These are phyloP conservation scores for Aureoboletus auriporus DNA, from an alignment of 768 basidiomycete species.

Conservation along the genomic window DNA sequence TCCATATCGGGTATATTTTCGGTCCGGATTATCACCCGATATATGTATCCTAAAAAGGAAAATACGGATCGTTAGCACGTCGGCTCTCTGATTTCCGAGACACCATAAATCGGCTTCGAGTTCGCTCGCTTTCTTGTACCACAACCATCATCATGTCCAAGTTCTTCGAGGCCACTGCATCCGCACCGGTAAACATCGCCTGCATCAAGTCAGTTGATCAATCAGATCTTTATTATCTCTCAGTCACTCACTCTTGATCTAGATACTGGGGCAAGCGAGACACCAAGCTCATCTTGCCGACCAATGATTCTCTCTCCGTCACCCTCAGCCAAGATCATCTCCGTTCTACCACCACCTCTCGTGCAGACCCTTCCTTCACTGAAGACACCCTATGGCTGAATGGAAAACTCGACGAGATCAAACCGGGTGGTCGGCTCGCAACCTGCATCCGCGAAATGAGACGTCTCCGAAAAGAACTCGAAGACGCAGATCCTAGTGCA, in stretches of 20 bases:
- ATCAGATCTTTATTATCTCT: background rate
- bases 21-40: slow-evolving; percentile 12
- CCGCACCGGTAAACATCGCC: slow-evolving; percentile 97
- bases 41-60: slow-evolving; percentile 3
- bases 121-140: background rate
- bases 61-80: slow-evolving; percentile 7
- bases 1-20: slow-evolving; percentile 12
- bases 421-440: slow-evolving; percentile 67
- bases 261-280: slow-evolving; percentile 99
- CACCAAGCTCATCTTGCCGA: slow-evolving; percentile 91
- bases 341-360: slow-evolving; percentile 88
- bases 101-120: slow-evolving; percentile 1
- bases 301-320: slow-evolving; percentile 97
- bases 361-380: slow-evolving; percentile 70
- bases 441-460: slow-evolving; percentile 90
- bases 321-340: slow-evolving; percentile 97
- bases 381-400: slow-evolving; percentile 92
- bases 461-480: slow-evolving; percentile 65
- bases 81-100: slow-evolving; percentile 11
- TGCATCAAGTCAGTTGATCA: slow-evolving; percentile 76
- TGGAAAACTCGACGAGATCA: slow-evolving; percentile 88
- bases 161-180: slow-evolving; percentile 76
- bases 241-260: slow-evolving; percentile 8
- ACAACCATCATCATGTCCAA: slow-evolving; percentile 44
- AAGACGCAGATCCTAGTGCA: slow-evolving; percentile 60